phyloP scores from a whole-genome alignment of 805 yeast species.

The Candida boidinii region DNA sequence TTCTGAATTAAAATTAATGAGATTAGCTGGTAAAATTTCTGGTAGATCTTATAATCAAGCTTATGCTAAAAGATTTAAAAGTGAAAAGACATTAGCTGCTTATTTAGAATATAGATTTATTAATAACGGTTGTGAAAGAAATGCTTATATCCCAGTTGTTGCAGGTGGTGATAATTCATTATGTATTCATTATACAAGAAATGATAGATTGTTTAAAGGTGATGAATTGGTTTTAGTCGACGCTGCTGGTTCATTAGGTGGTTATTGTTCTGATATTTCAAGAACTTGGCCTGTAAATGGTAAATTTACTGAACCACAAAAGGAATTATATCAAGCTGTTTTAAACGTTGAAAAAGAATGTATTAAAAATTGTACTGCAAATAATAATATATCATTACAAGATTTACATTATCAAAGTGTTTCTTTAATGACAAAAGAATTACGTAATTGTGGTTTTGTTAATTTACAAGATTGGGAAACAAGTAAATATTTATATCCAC shows the following conservation, averaged over 20 bases:
- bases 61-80: conserved; percentile 51
- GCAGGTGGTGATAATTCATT: conserved; percentile 90
- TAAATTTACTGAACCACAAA: conserved; percentile 66
- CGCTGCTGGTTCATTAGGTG: conserved; percentile 91
- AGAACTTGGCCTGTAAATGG: conserved; percentile 93
- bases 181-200: conserved; percentile 88
- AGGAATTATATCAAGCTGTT: conserved; percentile 83
- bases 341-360: conserved; percentile 73
- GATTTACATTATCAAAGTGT: conserved; percentile 73
- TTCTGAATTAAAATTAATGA: conserved; percentile 71
- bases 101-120: conserved; percentile 77
- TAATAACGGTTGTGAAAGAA: conserved; percentile 79
- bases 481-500: conserved; percentile 67
- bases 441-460: conserved; percentile 65
- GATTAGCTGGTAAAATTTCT: conserved; percentile 74
- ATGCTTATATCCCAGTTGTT: conserved; percentile 92
- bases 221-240: conserved; percentile 83
- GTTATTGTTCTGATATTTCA: conserved; percentile 92
- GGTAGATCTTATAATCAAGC: conserved; percentile 82
- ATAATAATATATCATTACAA: conserved; percentile 46
- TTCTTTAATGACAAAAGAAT: conserved; percentile 46
- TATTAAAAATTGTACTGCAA: conserved; percentile 58
- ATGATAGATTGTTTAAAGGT: conserved; percentile 69
- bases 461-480: conserved; percentile 42
- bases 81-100: conserved; percentile 74